Evolutionary conservation across 2,329 filamentous ascomycete species (phyloP), one percentile per base, ranked within the genome.

Genomic region (Monilinia fructicola): DNA sequence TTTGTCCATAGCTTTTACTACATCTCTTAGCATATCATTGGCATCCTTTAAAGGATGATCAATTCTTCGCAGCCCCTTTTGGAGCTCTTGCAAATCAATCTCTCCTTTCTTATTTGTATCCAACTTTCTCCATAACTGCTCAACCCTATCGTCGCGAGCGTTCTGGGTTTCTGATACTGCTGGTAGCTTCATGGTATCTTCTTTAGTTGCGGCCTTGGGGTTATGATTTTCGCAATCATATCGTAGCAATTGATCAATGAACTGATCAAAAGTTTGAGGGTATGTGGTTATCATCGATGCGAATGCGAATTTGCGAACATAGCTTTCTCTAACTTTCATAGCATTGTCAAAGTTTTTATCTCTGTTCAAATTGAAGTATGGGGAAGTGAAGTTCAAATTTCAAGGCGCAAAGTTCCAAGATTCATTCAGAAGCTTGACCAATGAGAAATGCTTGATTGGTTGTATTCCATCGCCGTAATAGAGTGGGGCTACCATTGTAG

Each of bases 41-140:
- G 95, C 95, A 83, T 97, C 95, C 82, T 97, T 96, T 75, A 99
- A 80, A 70, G 89, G 95, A 78, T 99, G 95, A 78, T 98, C 93
- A 75, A 98, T 92, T 78, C 88, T 91, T 77, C 84, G 87, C 76
- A 99, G 80, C 4, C 94, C 95, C 79, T 88, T 91, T 80, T 93
- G 90, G 73, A 99, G 81, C 42, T 88, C 93, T 77, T 90, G 88
- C 71, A 96, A 82, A 79, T 98, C 93, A 73, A 99, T 83, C 77
- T 92, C 88, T 67, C 92, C 92, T 73, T 89, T 88, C 67, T 84
- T 84, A 71, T 87, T 85, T 71, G 89, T 89, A 78, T 96, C 93
- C 72, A 99, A 85, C 74, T 86, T 88, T 76, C 81, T 82, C 93
- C 94, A 98, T 75, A 98, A 86, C 77, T 88, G 84, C 80, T 92